Conservation (phyloP, 1,139 yeast genomes). For the Pichia sp. region DNA sequence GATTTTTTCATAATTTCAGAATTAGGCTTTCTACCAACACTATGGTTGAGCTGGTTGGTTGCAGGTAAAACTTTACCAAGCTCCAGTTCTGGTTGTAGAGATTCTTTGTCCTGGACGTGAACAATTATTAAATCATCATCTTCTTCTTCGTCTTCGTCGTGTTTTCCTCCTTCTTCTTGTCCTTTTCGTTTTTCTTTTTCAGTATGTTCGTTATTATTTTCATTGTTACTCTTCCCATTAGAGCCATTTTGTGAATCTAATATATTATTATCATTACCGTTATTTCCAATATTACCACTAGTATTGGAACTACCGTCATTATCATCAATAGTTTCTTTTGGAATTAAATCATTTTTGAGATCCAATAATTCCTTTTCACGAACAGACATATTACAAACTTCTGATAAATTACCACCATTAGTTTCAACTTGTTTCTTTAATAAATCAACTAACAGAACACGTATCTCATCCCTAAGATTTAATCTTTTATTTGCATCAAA, state of each 20-base stretch:
- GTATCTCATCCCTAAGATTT: conserved; percentile 32
- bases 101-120: conserved; percentile 9
- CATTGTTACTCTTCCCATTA: too few species aligned
- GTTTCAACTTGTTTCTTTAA: conserved; percentile 34
- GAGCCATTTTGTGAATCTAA: not conserved
- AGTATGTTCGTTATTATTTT: too few species aligned
- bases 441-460: conserved; percentile 32
- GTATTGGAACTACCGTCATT: not conserved
- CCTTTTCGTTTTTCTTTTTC: not conserved
- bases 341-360: not conserved
- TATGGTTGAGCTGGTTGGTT: not conserved
- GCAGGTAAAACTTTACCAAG: conserved; percentile 1
- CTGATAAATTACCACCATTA: conserved; percentile 32
- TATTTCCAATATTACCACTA: not conserved
- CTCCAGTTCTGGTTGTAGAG: not conserved
- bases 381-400: conserved; percentile 28
- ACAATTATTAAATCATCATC: conserved; percentile 16
- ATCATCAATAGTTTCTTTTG: not conserved
- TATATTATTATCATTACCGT: not conserved
- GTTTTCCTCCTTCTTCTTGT: not conserved
- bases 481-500: conserved; percentile 35
- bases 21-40: not conserved
- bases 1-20: not conserved
- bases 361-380: conserved; percentile 1
- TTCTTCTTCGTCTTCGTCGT: conserved; percentile 2